Conservation (phyloP, 2,329 filamentous ascomycete genomes). For the Calonectria pseudoreteaudii region DNA sequence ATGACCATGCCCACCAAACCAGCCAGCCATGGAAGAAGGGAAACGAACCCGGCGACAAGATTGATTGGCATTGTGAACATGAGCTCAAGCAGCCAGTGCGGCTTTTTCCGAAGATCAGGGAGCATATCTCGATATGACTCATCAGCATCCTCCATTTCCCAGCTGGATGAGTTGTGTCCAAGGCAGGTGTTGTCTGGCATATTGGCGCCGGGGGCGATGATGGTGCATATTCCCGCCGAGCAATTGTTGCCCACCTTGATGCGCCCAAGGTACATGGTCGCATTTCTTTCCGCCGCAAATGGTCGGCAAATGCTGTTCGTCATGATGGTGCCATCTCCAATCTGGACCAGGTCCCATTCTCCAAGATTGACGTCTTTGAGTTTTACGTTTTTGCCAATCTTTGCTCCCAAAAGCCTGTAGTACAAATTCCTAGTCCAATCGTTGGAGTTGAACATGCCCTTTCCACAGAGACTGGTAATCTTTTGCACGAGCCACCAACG, state of each 20-base stretch:
- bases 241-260: constrained; percentile 62
- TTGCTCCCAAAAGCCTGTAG: constrained; percentile 64
- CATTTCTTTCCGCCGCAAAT: constrained; percentile 68
- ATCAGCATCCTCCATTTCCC: constrained; percentile 61
- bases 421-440: constrained; percentile 57
- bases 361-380: constrained; percentile 58
- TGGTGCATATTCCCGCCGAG: constrained; percentile 60
- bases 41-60: constrained; percentile 54
- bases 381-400: constrained; percentile 64
- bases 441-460: constrained; percentile 56
- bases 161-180: constrained; percentile 68
- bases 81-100: constrained; percentile 58
- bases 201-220: constrained; percentile 62
- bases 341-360: constrained; percentile 69
- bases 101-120: constrained; percentile 50
- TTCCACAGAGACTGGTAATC: constrained; percentile 60
- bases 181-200: constrained; percentile 64
- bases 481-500: constrained; percentile 71
- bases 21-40: constrained; percentile 58
- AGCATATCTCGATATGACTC: constrained; percentile 61
- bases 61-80: constrained; percentile 58
- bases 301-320: constrained; percentile 62
- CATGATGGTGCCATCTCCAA: constrained; percentile 61
- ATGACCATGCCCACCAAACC: constrained; percentile 60
- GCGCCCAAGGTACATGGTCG: constrained; percentile 66